These are phyloP conservation scores for Naganishia onofrii DNA, from an alignment of 768 basidiomycete genomes.

Conservation along the genomic window DNA sequence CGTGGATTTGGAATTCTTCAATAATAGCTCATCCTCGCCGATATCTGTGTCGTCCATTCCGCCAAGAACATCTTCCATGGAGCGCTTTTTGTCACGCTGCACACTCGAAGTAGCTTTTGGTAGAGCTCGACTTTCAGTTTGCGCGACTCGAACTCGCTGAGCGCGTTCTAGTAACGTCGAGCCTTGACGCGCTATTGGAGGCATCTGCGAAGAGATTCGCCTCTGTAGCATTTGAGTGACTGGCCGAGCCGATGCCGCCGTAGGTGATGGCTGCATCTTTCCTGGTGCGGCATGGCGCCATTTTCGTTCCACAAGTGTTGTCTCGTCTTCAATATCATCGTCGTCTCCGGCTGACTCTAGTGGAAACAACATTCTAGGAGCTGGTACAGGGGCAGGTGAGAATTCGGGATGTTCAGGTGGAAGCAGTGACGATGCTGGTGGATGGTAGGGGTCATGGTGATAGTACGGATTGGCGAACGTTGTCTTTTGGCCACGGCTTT, in stretches of 20 bases:
- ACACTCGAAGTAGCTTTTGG: neutral
- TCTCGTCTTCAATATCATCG: neutral
- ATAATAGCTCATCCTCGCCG: constrained; percentile 12
- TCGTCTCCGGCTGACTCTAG: neutral
- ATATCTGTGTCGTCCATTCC: neutral
- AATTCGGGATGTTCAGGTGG: constrained; percentile 29
- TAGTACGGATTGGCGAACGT: constrained; percentile 31
- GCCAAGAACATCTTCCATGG: constrained; percentile 22
- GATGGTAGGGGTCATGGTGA: constrained; percentile 13
- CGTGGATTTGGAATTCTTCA: neutral
- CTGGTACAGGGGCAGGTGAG: constrained; percentile 25
- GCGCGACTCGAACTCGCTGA: neutral
- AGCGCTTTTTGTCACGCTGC: constrained; percentile 8
- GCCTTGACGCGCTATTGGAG: constrained; percentile 21
- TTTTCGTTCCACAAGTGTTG: neutral
- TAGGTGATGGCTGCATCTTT: neutral
- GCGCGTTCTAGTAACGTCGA: constrained; percentile 10
- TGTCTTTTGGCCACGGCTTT: constrained; percentile 27
- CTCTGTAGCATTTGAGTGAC: constrained; percentile 9
- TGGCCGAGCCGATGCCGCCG: neutral
- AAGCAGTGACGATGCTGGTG: constrained; percentile 18
- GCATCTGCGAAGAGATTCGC: constrained; percentile 16
- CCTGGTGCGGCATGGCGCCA: constrained; percentile 4
- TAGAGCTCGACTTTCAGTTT: neutral
- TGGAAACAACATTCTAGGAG: constrained; percentile 23